A percentile compares a stretch with the other conserved stretches of the same genome.
Evolutionary conservation across 129 eudicot species (phyloP).

Genomic region (Apium graveolens): DNA sequence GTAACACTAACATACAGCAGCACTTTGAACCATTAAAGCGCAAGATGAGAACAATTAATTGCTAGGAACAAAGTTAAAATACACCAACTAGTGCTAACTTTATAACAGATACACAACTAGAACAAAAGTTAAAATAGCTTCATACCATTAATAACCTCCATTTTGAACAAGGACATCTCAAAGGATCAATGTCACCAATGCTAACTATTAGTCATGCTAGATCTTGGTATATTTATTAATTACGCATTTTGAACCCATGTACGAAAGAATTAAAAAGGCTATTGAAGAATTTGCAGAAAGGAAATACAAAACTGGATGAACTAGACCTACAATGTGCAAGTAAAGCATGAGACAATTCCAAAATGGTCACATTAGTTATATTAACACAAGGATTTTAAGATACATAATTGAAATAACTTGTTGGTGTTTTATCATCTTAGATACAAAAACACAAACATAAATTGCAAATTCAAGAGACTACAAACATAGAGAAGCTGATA

Average conservation of each 20-base stretch:
- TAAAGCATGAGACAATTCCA: conserved; percentile 4
- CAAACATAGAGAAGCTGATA: not conserved
- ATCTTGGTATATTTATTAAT: not conserved
- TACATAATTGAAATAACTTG: not conserved
- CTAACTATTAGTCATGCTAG: conserved; percentile 48
- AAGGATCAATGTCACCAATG: conserved; percentile 52
- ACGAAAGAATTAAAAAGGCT: conserved; percentile 32
- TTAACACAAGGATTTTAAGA: not conserved
- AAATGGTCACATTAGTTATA: not conserved
- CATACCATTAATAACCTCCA: conserved; percentile 88
- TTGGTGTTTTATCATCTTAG: conserved; percentile 33
- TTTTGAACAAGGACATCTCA: conserved; percentile 87
- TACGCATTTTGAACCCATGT: too few relatives aligned
- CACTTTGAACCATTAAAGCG: not conserved
- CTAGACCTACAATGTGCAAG: conserved; percentile 10
- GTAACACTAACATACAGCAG: too few relatives aligned
- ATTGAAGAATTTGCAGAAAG: conserved; percentile 47
- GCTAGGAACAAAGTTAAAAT: not conserved
- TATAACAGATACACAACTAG: not conserved
- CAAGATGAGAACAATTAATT: not conserved
- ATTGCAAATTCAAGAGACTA: not conserved
- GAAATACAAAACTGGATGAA: conserved; percentile 65
- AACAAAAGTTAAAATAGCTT: not conserved
- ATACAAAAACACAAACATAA: conserved; percentile 21
- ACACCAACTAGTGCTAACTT: too few relatives aligned